Base-by-base conservation (phyloP, 108 stramenopile species). In the Thalassiosira profunda region DNA sequence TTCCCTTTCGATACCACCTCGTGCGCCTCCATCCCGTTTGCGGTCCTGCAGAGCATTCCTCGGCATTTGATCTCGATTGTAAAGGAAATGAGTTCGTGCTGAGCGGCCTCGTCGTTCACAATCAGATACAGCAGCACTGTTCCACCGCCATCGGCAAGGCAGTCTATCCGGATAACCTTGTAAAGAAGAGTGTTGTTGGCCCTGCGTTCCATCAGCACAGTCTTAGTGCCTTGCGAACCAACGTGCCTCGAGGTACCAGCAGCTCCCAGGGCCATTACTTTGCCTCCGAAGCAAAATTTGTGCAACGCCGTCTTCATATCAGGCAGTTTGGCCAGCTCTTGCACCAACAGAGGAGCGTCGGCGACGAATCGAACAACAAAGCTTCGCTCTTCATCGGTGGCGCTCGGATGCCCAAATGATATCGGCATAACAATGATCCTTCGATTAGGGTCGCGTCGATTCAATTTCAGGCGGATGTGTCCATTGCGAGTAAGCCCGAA, bases 381-480 rank as follows among this genome's bases (percentile, higher is more conserved):
- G 53, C 79, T 77, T 3, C 70, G 34, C 12, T 77, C 84, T 43
- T 85, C 79, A 55, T 90, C 88, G 0, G 86, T 87, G 26, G 88
- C 88, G 11, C 82, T 58, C 3, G 88, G 88, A 68, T 90, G 85
- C 2, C 86, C 86, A 60, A 90, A 90, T 17, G 72, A 82, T 6
- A 90, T 52, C 4, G 88, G 88, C 88, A 90, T 90, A 14, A 90
- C 84, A 8, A 90, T 80, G 35, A 85, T 28, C 34, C 45, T 76
- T 23, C 53, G 65, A 8, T 75, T 65, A n/a, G n/a, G n/a, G 46
- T 71, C 45, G 41, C 72, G 74, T 4, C 86, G 75, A 52, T 80
- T 62, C 66, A 90, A 30, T 21, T 80, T 70, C 21, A 92, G 33
- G 30, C 73, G 43, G 17, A 80, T 66, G 40, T 87, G 84, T 14